Evolutionary conservation across 2,329 filamentous ascomycete species (phyloP).

Genomic region (Pseudogymnoascus sp.): DNA sequence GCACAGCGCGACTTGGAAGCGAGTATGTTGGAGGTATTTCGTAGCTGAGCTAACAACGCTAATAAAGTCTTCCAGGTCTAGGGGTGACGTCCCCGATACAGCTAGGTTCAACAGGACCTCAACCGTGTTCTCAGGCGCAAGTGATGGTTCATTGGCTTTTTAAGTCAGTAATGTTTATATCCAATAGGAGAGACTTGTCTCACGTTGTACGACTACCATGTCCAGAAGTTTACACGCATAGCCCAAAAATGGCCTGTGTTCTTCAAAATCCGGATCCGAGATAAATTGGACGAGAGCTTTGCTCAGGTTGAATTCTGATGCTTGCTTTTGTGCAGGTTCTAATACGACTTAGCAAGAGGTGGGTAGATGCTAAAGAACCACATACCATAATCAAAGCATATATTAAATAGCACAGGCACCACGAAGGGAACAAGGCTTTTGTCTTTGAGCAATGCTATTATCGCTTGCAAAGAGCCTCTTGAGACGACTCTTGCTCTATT

Average conservation of each 20-base stretch:
- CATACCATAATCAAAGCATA: conserved; percentile 57
- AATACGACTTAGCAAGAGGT: neutral
- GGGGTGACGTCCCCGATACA: conserved; percentile 31
- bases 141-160: conserved; percentile 24
- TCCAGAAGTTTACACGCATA: conserved; percentile 52
- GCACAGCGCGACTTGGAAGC: conserved; percentile 44
- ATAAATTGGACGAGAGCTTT: conserved; percentile 43
- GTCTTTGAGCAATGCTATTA: conserved; percentile 41
- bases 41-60: conserved; percentile 45
- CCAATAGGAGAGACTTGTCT: conserved; percentile 11
- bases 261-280: conserved; percentile 36
- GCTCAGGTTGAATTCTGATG: conserved; percentile 46
- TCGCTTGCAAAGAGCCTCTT: conserved; percentile 38
- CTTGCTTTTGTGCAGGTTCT: conserved; percentile 49
- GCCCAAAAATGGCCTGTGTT: conserved; percentile 38
- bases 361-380: conserved; percentile 14
- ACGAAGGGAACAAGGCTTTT: conserved; percentile 45
- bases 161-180: neutral
- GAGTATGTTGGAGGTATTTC: conserved; percentile 48
- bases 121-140: conserved; percentile 39
- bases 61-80: conserved; percentile 49
- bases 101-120: conserved; percentile 45
- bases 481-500: conserved; percentile 51
- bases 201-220: conserved; percentile 46
- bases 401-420: conserved; percentile 55